phyloP scores from a whole-genome alignment of 228 moss, liverwort and hornwort species.

The Sphagnum magellanicum region DNA sequence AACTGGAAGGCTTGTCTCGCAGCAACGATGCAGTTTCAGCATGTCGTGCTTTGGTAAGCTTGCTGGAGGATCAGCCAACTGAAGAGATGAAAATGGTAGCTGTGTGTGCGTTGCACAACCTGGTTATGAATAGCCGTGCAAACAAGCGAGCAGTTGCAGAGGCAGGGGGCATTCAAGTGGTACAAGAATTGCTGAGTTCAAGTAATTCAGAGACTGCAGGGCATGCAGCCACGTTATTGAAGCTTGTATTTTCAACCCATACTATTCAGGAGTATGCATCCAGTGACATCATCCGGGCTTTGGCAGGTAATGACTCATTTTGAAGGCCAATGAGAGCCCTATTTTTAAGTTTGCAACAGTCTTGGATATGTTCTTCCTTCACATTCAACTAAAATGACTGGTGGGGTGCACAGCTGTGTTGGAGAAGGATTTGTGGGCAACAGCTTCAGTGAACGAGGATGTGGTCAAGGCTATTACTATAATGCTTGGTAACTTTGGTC shows the following conservation, averaged over 20 bases:
- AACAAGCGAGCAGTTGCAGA: constrained; percentile 98
- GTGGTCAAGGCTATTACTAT: constrained; percentile 73
- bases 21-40: constrained; percentile 92
- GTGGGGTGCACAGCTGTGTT: constrained; percentile 43
- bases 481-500: constrained; percentile 78
- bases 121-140: constrained; percentile 90
- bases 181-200: constrained; percentile 84
- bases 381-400: too few species aligned
- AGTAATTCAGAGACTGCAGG: constrained; percentile 79
- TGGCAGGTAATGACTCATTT: constrained; percentile 54
- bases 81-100: constrained; percentile 99
- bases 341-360: too few species aligned
- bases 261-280: constrained; percentile 98
- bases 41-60: constrained; percentile 92
- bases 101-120: constrained; percentile 91
- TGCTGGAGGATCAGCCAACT: constrained; percentile 97
- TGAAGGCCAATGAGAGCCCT: too few species aligned
- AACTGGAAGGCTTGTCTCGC: constrained; percentile 78
- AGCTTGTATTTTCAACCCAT: constrained; percentile 80
- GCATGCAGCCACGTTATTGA: constrained; percentile 88
- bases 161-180: constrained; percentile 95
- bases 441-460: constrained; percentile 87
- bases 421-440: constrained; percentile 97
- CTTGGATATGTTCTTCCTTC: too few species aligned
- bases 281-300: constrained; percentile 73